Evolutionary conservation across 352 stramenopile species (phyloP), one percentile per base, ranked within the genome.

Genomic region (Pseudoperonospora humuli): DNA sequence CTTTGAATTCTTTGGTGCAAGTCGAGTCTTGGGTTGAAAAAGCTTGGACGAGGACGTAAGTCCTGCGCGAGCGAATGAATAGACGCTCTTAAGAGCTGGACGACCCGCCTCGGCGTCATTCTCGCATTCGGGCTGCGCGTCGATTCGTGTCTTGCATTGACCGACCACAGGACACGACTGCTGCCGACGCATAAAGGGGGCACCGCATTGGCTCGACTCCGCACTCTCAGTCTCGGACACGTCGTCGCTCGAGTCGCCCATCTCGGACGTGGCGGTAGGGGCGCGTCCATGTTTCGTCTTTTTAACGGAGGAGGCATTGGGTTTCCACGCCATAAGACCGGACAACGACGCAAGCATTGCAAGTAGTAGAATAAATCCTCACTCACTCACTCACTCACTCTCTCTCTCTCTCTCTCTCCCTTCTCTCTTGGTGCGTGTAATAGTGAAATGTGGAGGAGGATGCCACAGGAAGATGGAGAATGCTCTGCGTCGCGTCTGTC

Each of bases 201-300:
- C 39, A 32, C 27, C 25, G 7, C 35, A 52, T 41, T 61, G 54
- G 14, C 44, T 54, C 31, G 67, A 78, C 45, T 57, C 57, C 23
- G 57, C 68, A 42, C 75, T 73, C 57, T 84, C 74, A 21, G 70
- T 82, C 57, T 83, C 70, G n/a, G 58, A 76, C 45, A 64, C 32
- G 23, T 78, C 63, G 62, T 75, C 50, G 33, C 43, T 57, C 13
- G 47, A 56, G 32, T 63, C 61, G 34, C 60, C 56, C 37, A 68
- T 39, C 55, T 79, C 61, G 28, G 59, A 79, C 27, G 58, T 76
- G 25, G 66, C 46, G 6, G 63, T 81, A 29, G 62, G 62, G 15
- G 62, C 67, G 38, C 59, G 57, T 5, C 38, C 26, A 15, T 44
- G 8, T 29, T 54, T 67, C 18, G 45, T 26, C 20, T 47, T 54